Evolutionary conservation across 208 protist species (phyloP), one percentile per base, ranked within the genome.

Genomic region (Crithidia fasciculata): DNA sequence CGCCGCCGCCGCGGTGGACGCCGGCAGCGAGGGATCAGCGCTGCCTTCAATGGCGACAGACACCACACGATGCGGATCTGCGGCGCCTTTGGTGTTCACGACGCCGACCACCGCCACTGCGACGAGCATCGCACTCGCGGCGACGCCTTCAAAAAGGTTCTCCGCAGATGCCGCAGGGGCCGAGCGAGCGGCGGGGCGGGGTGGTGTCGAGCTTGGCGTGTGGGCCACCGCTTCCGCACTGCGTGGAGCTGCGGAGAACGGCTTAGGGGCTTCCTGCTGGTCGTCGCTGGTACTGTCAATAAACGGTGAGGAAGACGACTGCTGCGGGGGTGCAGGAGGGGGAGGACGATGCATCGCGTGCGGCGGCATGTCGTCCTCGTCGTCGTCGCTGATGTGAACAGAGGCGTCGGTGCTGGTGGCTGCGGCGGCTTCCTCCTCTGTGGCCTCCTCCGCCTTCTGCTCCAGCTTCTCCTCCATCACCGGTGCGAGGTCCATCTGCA

Each of bases 141-240:
- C 62, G 36, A 54, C 81, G 6, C 82, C 87, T 12, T 86, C 58
- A 50, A 92, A 89, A 16, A 92, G 78, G 56, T 87, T 83, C 0
- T 72, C 67, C 16, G 65, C 59, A 7, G 58, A 68, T 8, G 78
- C 60, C 39, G 28, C 28, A 28, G 28, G 28, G 28, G 28, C 28
- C 28, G 28, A 28, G 28, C 28, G 28, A 28, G 28, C 28, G 28
- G 28, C 28, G 28, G 28, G 28, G 28, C 28, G 28, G 28, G 12
- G 68, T 53, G 47, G 18, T 37, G 3, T 13, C 6, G 64, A 19
- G 0, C 66, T 12, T 19, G 62, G 18, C 56, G 60, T 49, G 45
- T 49, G 0, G 0, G 45, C 2, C 45, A 28, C 28, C 28, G 28
- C 1, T 28, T 28, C 28, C 28, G 28, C 28, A 28, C 28, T 28